phyloP scores from a whole-genome alignment of 1,139 yeast species.

The Pichia sp. region DNA sequence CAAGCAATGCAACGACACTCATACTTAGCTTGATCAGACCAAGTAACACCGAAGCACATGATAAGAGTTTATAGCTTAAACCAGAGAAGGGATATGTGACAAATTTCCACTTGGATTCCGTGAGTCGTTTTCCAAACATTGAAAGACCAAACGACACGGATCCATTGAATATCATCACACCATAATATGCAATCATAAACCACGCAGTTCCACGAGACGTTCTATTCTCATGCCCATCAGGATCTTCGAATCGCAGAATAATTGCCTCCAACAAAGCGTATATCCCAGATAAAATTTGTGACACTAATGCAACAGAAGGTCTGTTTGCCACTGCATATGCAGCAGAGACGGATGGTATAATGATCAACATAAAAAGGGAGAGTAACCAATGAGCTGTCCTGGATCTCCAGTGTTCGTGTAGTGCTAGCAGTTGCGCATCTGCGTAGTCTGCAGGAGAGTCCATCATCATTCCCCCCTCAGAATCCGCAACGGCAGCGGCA shows the following conservation, averaged over 20 bases:
- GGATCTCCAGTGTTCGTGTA: constrained; percentile 32
- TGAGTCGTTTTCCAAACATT: constrained; percentile 26
- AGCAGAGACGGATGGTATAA: constrained; percentile 50
- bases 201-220: constrained; percentile 62
- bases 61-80: constrained; percentile 38
- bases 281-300: constrained; percentile 41
- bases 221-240: constrained; percentile 54
- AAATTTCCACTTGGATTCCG: constrained; percentile 15
- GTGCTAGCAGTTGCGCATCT: constrained; percentile 9
- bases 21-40: constrained; percentile 69
- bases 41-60: constrained; percentile 40
- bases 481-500: too few relatives aligned
- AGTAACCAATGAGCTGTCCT: constrained; percentile 61
- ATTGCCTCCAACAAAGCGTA: constrained; percentile 52
- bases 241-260: constrained; percentile 55
- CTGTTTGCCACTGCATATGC: constrained; percentile 49
- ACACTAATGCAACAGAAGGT: constrained; percentile 36
- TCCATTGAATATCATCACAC: constrained; percentile 52
- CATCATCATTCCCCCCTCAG: constrained; percentile 12
- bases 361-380: constrained; percentile 37
- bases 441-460: constrained; percentile 17
- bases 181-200: too few relatives aligned
- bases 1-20: constrained; percentile 79
- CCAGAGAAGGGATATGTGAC: constrained; percentile 28
- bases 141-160: constrained; percentile 48